Conservation (phyloP, 148 eudicot genomes). For the Chenopodium formosanum region DNA sequence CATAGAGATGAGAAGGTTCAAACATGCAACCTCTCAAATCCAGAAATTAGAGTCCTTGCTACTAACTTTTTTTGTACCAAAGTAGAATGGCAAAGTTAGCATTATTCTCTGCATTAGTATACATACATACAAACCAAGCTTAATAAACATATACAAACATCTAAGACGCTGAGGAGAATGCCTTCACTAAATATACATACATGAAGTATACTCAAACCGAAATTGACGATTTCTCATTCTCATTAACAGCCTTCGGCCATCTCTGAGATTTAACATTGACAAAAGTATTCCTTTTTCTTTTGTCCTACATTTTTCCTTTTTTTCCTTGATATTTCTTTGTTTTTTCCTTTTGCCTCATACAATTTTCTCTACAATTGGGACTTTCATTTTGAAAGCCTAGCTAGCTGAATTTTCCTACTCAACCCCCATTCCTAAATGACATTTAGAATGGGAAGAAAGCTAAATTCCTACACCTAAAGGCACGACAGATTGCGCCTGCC, state of each 20-base stretch:
- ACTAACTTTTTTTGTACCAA: too few relatives aligned
- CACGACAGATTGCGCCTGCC: slow-evolving; percentile 36
- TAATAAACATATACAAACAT: too few relatives aligned
- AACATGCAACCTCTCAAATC: too few relatives aligned
- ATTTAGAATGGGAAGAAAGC: slow-evolving; percentile 26
- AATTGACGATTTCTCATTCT: neutral
- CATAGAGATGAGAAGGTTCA: too few relatives aligned
- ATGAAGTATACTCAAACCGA: neutral
- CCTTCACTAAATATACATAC: neutral
- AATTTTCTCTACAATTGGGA: slow-evolving; percentile 42
- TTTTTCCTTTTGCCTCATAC: slow-evolving; percentile 1
- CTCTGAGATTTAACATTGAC: slow-evolving; percentile 8
- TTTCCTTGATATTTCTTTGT: neutral
- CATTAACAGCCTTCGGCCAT: slow-evolving; percentile 33
- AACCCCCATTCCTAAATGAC: slow-evolving; percentile 19
- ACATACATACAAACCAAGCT: too few relatives aligned
- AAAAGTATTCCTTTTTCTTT: slow-evolving; percentile 5
- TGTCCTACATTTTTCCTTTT: neutral
- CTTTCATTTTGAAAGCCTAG: slow-evolving; percentile 52
- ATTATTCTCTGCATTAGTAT: too few relatives aligned
- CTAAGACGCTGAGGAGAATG: neutral
- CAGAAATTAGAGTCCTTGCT: too few relatives aligned
- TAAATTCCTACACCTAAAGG: slow-evolving; percentile 40
- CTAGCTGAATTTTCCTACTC: slow-evolving; percentile 33
- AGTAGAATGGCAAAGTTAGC: too few relatives aligned